phyloP scores from a whole-genome alignment of 106 monocot genomes.

The Narthecium ossifragum region DNA sequence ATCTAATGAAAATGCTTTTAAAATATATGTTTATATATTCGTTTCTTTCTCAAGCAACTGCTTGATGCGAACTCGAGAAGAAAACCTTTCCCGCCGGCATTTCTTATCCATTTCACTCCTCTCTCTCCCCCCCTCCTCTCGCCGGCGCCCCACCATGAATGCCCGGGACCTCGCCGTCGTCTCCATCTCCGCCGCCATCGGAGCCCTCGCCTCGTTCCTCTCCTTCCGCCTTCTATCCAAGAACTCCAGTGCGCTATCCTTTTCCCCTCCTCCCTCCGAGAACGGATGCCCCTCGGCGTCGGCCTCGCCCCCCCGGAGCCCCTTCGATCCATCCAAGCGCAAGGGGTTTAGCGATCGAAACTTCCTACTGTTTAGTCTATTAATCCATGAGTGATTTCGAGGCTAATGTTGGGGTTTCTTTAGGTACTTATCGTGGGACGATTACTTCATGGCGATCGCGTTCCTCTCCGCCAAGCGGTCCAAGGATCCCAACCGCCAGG shows the following conservation, averaged over 20 bases:
- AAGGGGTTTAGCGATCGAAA: conserved; percentile 32
- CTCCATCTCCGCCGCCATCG: conserved; percentile 44
- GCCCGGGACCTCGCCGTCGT: conserved; percentile 38
- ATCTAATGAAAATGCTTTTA: no score
- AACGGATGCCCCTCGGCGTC: conserved; percentile 14
- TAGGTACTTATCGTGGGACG: conserved; percentile 91
- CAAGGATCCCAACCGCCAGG: conserved; percentile 92
- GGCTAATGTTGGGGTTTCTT: not conserved
- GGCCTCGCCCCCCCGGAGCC: conserved; percentile 21
- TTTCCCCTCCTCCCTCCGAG: not conserved
- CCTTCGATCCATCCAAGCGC: conserved; percentile 81
- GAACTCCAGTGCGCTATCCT: conserved; percentile 13
- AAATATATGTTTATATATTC: no score
- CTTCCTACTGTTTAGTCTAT: not conserved
- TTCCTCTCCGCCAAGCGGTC: conserved; percentile 91
- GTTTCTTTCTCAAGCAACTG: no score
- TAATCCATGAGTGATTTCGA: no score
- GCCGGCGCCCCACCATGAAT: conserved; percentile 11
- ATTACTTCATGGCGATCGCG: conserved; percentile 96
- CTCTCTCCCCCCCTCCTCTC: not conserved
- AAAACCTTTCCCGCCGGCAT: no score
- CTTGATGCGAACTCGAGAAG: no score
- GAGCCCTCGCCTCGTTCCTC: conserved; percentile 37
- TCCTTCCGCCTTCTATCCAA: conserved; percentile 32
- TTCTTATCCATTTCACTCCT: no score